A percentile compares a stretch with the other conserved stretches of the same genome.
phyloP scores from a whole-genome alignment of 1,139 yeast species.

The Petasospora rhodanensis region DNA sequence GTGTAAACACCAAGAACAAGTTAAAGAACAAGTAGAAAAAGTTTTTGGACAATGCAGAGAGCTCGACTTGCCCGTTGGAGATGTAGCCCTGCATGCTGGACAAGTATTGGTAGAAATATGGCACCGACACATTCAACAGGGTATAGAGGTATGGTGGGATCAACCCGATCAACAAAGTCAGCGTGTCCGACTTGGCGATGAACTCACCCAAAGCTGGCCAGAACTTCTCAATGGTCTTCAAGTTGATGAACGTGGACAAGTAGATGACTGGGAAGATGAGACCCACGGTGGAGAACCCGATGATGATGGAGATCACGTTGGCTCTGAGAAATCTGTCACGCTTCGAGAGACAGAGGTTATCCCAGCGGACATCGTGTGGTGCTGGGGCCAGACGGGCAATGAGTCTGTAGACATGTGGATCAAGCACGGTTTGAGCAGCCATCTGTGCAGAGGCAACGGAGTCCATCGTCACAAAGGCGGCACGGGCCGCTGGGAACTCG shows the following conservation, averaged over 20 bases:
- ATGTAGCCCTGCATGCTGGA: conserved; percentile 70
- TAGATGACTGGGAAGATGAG: conserved; percentile 72
- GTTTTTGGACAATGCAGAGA: conserved; percentile 74
- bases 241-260: conserved; percentile 66
- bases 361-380: conserved; percentile 83
- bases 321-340: conserved; percentile 52
- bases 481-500: conserved; percentile 35
- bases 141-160: conserved; percentile 76
- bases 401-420: conserved; percentile 70
- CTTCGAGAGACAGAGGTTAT: conserved; percentile 59
- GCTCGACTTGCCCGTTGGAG: conserved; percentile 77
- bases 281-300: conserved; percentile 59
- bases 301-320: conserved; percentile 57
- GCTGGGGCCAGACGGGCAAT: conserved; percentile 81
- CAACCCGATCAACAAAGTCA: conserved; percentile 70
- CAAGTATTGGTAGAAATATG: conserved; percentile 69
- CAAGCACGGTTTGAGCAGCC: conserved; percentile 84
- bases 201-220: conserved; percentile 72
- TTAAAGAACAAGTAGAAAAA: conserved; percentile 82
- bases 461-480: conserved; percentile 81
- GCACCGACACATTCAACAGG: conserved; percentile 64
- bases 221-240: conserved; percentile 60
- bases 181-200: conserved; percentile 51
- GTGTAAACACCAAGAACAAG: conserved; percentile 76
- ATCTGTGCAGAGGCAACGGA: conserved; percentile 84